These are phyloP conservation scores for Paraleonurus japonicus DNA, from an alignment of 257 asterid genomes.

Conservation along the genomic window DNA sequence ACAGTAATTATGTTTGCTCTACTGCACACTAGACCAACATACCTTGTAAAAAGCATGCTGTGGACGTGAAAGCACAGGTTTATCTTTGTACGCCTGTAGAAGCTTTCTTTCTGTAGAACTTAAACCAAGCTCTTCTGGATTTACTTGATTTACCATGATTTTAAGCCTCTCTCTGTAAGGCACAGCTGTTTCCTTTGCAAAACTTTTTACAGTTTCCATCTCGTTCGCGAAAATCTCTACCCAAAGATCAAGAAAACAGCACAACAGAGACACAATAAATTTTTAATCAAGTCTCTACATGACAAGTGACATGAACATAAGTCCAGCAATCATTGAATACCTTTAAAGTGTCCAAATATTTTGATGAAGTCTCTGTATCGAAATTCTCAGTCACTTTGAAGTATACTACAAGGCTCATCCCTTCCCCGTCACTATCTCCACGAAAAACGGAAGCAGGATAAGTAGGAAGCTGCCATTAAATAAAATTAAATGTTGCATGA, in stretches of 20 bases:
- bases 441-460: slow-evolving; percentile 80
- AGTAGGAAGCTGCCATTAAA: slow-evolving; percentile 62
- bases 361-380: slow-evolving; percentile 43
- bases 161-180: slow-evolving; percentile 86
- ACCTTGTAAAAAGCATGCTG: slow-evolving; percentile 83
- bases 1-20: not conserved
- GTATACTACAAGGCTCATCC: slow-evolving; percentile 79
- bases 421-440: slow-evolving; percentile 83
- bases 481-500: not conserved
- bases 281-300: not conserved
- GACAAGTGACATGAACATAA: not conserved
- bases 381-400: slow-evolving; percentile 68
- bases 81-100: slow-evolving; percentile 73
- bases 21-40: not conserved
- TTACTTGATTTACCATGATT: slow-evolving; percentile 67
- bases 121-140: slow-evolving; percentile 75
- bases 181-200: slow-evolving; percentile 57
- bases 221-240: slow-evolving; percentile 69
- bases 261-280: not conserved
- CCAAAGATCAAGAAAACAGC: not conserved
- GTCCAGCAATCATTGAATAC: slow-evolving; percentile 26
- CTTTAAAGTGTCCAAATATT: slow-evolving; percentile 61
- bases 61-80: slow-evolving; percentile 94
- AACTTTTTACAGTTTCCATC: slow-evolving; percentile 62
- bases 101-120: slow-evolving; percentile 84